Conservation (phyloP, 768 basidiomycete genomes). For the Macrolepiota albuminosa region DNA sequence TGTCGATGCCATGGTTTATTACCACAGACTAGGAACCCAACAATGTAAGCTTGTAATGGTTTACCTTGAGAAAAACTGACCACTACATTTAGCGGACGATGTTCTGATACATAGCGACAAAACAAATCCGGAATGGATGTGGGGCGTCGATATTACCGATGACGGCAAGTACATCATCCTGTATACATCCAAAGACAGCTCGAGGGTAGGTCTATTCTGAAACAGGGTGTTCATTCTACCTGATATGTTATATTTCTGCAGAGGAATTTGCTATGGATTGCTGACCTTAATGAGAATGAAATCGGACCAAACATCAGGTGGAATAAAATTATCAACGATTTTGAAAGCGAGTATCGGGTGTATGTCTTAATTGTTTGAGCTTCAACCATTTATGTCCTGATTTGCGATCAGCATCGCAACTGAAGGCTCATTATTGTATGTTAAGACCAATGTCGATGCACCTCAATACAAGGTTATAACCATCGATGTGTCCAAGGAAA, state of each 20-base stretch:
- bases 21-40: constrained; percentile 66
- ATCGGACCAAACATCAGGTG: constrained; percentile 66
- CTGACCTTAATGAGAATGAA: constrained; percentile 53
- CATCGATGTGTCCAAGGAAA: constrained; percentile 50
- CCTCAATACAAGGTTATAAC: constrained; percentile 64
- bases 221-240: neutral
- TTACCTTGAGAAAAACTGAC: constrained; percentile 1
- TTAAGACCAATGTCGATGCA: constrained; percentile 62
- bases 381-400: constrained; percentile 3
- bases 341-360: constrained; percentile 61
- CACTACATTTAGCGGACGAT: constrained; percentile 49
- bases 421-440: constrained; percentile 56
- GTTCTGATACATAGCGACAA: constrained; percentile 61
- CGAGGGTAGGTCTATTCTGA: constrained; percentile 39
- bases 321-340: constrained; percentile 68
- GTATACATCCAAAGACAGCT: constrained; percentile 53
- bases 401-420: constrained; percentile 49
- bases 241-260: constrained; percentile 20
- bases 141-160: constrained; percentile 48
- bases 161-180: constrained; percentile 64
- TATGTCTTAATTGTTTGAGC: constrained; percentile 28
- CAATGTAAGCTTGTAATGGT: constrained; percentile 44
- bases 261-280: constrained; percentile 75
- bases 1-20: constrained; percentile 69
- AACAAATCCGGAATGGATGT: constrained; percentile 64